Base-by-base conservation (phyloP, 345 rosid genomes). In the Limnanthes douglasii region DNA sequence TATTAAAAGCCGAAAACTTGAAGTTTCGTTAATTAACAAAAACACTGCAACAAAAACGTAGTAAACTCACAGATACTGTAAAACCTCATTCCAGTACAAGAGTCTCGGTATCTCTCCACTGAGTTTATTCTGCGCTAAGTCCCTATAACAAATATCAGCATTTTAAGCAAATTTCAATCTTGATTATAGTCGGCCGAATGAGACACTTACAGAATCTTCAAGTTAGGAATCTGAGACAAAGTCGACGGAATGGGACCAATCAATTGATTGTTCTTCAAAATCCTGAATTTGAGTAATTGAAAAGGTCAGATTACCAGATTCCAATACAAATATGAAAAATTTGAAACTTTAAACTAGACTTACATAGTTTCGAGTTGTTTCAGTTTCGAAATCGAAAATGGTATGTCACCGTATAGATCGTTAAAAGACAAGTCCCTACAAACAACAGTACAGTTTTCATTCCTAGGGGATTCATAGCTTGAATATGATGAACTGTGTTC, bases 51-150 rank as follows among this genome's bases (percentile, higher is more conserved):
- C n/a, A n/a, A 15, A 18, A 11, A 21, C 7, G 42, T 20, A 11
- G 26, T 10, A 10, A 21, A 57, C 96, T 80, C 64, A 90, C 98
- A 90, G 82, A 56, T 84, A 90, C 46, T 90, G 98, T 48, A 90
- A 55, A 56, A 90, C 96, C 69, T 90, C 98, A 56, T 80, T 90
- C 98, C 98, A 90, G 61, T 84, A 90, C n/a, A 90, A 56, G 21
- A 90, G 88, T 66, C 94, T 80, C 5, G 98, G 98, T 52, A 90
- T 72, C 62, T 90, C 98, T 39, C 96, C 96, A 48, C 81, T 67
- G 32, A 90, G 80, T 46, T 59, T 67, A 55, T 90, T 90, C 54
- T 77, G 94, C 15, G 96, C 94, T 23, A 90, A 37, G 62, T 90
- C 98, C 64, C 98, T 90, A 62, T 24, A 53, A 33, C 34, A n/a